Base-by-base conservation (phyloP, 805 yeast genomes). In the Hagleromyces aurorensis region DNA sequence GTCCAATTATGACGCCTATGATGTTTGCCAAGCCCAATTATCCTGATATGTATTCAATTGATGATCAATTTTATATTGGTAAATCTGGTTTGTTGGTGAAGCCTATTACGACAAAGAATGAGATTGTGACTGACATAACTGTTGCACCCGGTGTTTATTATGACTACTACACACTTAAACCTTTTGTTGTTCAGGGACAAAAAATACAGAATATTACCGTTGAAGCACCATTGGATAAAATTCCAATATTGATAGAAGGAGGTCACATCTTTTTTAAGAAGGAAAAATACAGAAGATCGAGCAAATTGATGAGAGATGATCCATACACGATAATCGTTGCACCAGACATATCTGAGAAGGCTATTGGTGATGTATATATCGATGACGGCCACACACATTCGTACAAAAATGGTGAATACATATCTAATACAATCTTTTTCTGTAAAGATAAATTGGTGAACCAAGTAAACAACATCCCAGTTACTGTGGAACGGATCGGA, bases 381-480 rank as follows among this genome's bases (percentile, higher is more conserved):
- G 97, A 87, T 52, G 97, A 87, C 55, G 95, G 94, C 10, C 81
- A 77, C 43, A 65, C 87, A 0, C 82, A 69, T 42, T 69, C 63
- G 24, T 74, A 74, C 49, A 37, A 52, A 32, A 41, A 58, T 2
- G 80, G 78, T 5, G 75, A 72, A 16, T 77, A 38, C 44, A 31
- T 73, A 3, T 52, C 60, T 24, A 47, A 72, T 2, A 44, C 60
- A 2, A 64, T 82, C 19, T 40, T 40, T 3, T 61, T 65, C 11
- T 20, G 25, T 4, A 44, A 53, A 8, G 55, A 59, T 13, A 53
- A 59, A n/a, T 31, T 33, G 6, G 34, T 75, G 3, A 34, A 64
- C 4, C 41, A 38, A 1, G 46, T 52, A 8, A 26, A 26, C 6
- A 57, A 51, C 18, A 52, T 51, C 5, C 32, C 46, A 4, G n/a